Evolutionary conservation across 352 stramenopile genomes (phyloP), one percentile per base, ranked within the genome.

Genomic region (Phytophthora foliorum): DNA sequence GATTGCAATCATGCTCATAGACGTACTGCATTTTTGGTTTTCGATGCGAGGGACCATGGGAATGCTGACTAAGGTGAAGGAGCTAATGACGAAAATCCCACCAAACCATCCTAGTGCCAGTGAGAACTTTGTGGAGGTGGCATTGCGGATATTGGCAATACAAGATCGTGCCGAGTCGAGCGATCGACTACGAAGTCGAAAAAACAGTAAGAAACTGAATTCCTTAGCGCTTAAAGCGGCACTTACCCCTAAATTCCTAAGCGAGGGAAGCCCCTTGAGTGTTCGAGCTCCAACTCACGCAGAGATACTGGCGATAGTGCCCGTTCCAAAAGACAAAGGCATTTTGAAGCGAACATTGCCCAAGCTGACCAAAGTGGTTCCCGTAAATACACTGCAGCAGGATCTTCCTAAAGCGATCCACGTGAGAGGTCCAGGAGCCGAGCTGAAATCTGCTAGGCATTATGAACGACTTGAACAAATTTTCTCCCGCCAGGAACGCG

Each of bases 1-100:
- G 9, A 25, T 51, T 24, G 63, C 62, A 19, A 41, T 71, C 0
- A 71, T 71, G 63, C 45, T 71, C 7, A 44, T 66, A 29, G 63
- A 71, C 3, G 31, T 71, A 17, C 22, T 71, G 2, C 63, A 71
- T n/a, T 66, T 71, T 38, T 71, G 61, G 61, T 51, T 69, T 69
- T 63, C 51, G 22, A 63, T 69, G 63, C 22, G 21, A 27, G 55
- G 63, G 2, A 60, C 48, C 0, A 39, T 70, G 44, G 62, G 25
- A 29, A 38, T 55, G 19, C 22, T 65, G 13, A 34, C 3, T 14
- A 31, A 70, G 24, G 29, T 63, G 21, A 57, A 55, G 22, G 27
- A 32, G 2, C 41, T 77, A 9, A 63, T 65, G 50, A 21, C 7
- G 6, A 67, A 62, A 36, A 74, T 68, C 25, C 63, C 57, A 19